Evolutionary conservation across 371 early-diverging fungal species (phyloP).

Genomic region (Syncephalastrum contaminatum): DNA sequence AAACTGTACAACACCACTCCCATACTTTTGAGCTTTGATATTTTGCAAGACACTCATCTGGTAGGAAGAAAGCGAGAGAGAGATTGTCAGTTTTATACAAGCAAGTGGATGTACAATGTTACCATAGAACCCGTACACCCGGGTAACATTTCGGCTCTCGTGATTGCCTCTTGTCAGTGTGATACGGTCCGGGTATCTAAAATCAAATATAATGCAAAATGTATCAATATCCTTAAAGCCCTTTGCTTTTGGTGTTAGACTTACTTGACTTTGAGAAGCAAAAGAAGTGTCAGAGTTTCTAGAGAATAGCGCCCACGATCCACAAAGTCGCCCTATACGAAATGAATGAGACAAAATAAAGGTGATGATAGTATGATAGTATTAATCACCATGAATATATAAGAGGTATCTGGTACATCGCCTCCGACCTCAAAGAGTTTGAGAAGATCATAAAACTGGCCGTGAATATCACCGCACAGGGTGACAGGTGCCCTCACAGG

Average conservation of each 20-base stretch:
- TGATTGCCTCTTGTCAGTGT: slow-evolving; percentile 98
- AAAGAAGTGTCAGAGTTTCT: slow-evolving; percentile 94
- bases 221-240: not conserved
- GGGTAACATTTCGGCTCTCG: slow-evolving; percentile 97
- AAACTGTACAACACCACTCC: slow-evolving; percentile 98
- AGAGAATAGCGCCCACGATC: slow-evolving; percentile 99
- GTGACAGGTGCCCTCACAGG: slow-evolving; percentile 96
- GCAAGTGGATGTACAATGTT: too few species aligned
- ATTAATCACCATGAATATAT: slow-evolving; percentile 88
- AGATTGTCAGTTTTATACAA: not conserved
- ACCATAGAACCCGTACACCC: slow-evolving; percentile 99
- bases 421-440: slow-evolving; percentile 99
- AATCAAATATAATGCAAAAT: not conserved
- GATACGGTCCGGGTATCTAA: slow-evolving; percentile 94
- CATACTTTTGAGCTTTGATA: slow-evolving; percentile 98
- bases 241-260: slow-evolving; percentile 4
- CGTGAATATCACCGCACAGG: slow-evolving; percentile 98
- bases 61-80: not conserved
- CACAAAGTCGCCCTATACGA: slow-evolving; percentile 94
- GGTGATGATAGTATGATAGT: not conserved
- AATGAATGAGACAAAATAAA: not conserved
- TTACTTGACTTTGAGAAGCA: slow-evolving; percentile 90
- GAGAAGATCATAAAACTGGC: slow-evolving; percentile 98
- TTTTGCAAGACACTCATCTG: slow-evolving; percentile 82
- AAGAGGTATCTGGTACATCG: slow-evolving; percentile 93